These are phyloP conservation scores for Mortierella claussenii DNA, from an alignment of 192 early-diverging fungal genomes.

Conservation along the genomic window DNA sequence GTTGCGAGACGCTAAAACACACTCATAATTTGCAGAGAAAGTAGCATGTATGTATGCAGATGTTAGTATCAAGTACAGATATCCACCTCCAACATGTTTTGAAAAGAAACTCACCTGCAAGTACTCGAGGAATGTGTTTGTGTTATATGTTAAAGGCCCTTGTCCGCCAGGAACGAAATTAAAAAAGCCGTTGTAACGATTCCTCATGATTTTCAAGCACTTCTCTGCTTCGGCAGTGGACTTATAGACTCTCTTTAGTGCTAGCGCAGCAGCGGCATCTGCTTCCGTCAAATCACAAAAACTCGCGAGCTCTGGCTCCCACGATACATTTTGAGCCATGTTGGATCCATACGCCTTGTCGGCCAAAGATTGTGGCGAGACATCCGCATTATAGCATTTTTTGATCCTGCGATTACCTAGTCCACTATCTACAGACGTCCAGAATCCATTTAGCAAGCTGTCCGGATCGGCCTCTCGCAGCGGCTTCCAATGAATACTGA, in stretches of 20 bases:
- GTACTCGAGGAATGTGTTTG: slow-evolving; percentile 50
- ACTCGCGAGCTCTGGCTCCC: slow-evolving; percentile 10
- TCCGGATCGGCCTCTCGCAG: slow-evolving; percentile 2
- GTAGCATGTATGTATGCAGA: slow-evolving; percentile 10
- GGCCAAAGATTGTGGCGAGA: slow-evolving; percentile 27
- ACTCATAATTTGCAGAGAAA: too few species aligned
- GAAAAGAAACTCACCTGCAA: slow-evolving; percentile 37
- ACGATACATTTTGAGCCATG: slow-evolving; percentile 27
- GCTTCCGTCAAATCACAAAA: slow-evolving; percentile 36
- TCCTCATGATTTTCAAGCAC: slow-evolving; percentile 43
- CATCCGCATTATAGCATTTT: slow-evolving; percentile 32
- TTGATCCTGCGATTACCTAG: slow-evolving; percentile 21
- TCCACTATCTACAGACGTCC: slow-evolving; percentile 39
- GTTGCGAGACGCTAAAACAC: slow-evolving; percentile 21
- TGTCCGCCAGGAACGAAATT: slow-evolving; percentile 29
- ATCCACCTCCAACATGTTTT: slow-evolving; percentile 4
- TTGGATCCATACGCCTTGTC: slow-evolving; percentile 34
- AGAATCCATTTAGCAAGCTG: slow-evolving; percentile 49
- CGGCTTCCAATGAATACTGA: slow-evolving; percentile 25
- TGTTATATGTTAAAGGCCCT: slow-evolving; percentile 39
- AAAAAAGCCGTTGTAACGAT: slow-evolving; percentile 41
- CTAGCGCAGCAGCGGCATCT: slow-evolving; percentile 29
- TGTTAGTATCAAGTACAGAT: neutral
- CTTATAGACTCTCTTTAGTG: slow-evolving; percentile 16
- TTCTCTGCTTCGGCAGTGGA: slow-evolving; percentile 22